Conservation (phyloP, 768 basidiomycete species). For the Naganishia vaughanmartiniae region DNA sequence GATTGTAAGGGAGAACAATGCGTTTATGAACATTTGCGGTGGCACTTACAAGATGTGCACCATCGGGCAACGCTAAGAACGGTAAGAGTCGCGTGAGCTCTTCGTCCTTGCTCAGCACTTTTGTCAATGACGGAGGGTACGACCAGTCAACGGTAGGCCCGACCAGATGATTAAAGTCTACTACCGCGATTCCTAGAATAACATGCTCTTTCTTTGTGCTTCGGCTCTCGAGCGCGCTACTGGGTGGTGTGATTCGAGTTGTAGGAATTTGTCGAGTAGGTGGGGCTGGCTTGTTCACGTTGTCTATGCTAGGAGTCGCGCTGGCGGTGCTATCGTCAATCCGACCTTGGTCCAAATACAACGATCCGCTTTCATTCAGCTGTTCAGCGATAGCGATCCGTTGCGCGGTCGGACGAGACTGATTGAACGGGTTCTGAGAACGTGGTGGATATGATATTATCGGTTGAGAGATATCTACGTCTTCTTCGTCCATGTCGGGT, state of each 20-base stretch:
- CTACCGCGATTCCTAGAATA: slow-evolving; percentile 81
- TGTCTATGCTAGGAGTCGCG: background rate
- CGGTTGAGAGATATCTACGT: background rate
- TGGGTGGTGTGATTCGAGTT: background rate
- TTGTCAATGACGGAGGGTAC: slow-evolving; percentile 59
- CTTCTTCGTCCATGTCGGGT: background rate
- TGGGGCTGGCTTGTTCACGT: background rate
- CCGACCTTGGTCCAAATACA: background rate
- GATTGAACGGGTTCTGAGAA: slow-evolving; percentile 23
- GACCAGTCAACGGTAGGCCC: slow-evolving; percentile 80
- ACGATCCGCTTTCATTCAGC: background rate
- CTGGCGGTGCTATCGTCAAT: background rate
- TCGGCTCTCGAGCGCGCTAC: background rate
- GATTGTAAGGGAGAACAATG: background rate
- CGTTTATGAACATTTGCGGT: background rate
- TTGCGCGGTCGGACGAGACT: slow-evolving; percentile 3
- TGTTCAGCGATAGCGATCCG: background rate
- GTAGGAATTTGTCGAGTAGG: background rate
- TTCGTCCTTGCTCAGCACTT: slow-evolving; percentile 61
- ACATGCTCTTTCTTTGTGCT: slow-evolving; percentile 55
- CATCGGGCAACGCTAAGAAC: slow-evolving; percentile 93
- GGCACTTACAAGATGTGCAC: slow-evolving; percentile 78
- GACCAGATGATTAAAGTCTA: slow-evolving; percentile 93
- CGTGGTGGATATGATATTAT: slow-evolving; percentile 1
- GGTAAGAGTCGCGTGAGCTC: slow-evolving; percentile 81